Base-by-base conservation (phyloP, 257 asterid species). In the Gentiana macrophylla region DNA sequence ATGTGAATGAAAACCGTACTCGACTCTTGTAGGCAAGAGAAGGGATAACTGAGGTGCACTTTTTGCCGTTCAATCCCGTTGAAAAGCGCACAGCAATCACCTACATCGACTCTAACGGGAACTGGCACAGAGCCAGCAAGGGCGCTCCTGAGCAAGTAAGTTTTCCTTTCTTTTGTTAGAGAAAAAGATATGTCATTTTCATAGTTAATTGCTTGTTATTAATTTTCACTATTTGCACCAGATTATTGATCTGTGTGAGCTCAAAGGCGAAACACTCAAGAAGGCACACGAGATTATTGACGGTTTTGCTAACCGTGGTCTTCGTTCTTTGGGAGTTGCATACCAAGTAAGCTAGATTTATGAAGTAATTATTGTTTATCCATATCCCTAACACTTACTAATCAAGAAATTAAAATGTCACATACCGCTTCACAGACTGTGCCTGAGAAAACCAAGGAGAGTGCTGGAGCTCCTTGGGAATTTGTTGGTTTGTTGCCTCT, bases 121-220 rank as follows among this genome's bases (percentile, higher is more conserved):
- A 89, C 55, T 89, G 95, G 95, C 80, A 74, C 55, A 70, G 97
- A 57, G 65, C 76, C 62, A 85, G 95, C 86, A 89, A 89, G 74
- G 97, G 97, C 50, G 97, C 97, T 49, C 97, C 95, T 1, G 97
- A 89, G 68, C 94, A 89, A 71, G 97, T 86, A 75, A 67, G 53
- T 41, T 0, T 1, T 33, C 13, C 62, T 13, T n/a, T 41, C 32
- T 4, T 33, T 49, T 36, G 3, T 12, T 33, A 33, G 35, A 11
- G 0, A 64, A 32, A 11, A 53, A n/a, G 15, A 12, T 24, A 37
- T 4, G 58, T 9, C 10, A 0, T 24, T 49, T 2, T 50, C n/a
- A 50, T 33, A 32, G n/a, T 37, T 38, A 3, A 24, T 35, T 37
- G n/a, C 47, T 2, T 2, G 1, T 44, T 12, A 24, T 55, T 41